Conservation (phyloP, 805 yeast genomes). For the Saturnispora ahearnii region DNA sequence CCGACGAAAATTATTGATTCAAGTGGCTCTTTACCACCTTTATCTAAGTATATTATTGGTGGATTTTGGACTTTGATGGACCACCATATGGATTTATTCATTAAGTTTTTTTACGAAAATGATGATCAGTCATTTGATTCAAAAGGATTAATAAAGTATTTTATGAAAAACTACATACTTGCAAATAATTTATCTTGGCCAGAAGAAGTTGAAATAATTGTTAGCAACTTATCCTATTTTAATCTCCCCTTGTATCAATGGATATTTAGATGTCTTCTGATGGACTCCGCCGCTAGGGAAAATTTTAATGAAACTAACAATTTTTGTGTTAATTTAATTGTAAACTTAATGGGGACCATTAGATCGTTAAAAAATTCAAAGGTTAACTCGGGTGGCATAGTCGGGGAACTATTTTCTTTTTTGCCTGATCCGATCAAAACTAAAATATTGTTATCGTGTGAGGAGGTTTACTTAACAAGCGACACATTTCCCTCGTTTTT, state of each 20-base stretch:
- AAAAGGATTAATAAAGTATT: slow-evolving; percentile 8
- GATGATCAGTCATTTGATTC: slow-evolving; percentile 4
- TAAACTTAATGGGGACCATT: slow-evolving; percentile 3
- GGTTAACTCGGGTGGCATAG: slow-evolving; percentile 9
- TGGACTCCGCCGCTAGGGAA: slow-evolving; percentile 11
- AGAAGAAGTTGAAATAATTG: slow-evolving; percentile 13
- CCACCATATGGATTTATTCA: slow-evolving; percentile 14
- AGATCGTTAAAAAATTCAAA: background rate
- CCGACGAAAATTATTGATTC: slow-evolving; percentile 8
- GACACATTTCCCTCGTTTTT: slow-evolving; percentile 29
- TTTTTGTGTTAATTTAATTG: slow-evolving; percentile 3
- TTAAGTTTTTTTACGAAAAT: slow-evolving; percentile 14
- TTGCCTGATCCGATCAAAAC: slow-evolving; percentile 27
- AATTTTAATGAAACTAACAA: slow-evolving; percentile 9
- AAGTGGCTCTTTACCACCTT: background rate
- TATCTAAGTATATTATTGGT: slow-evolving; percentile 10
- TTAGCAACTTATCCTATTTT: slow-evolving; percentile 27
- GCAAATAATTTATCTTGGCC: background rate
- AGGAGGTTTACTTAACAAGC: slow-evolving; percentile 33
- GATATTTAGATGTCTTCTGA: slow-evolving; percentile 27
- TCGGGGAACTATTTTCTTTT: slow-evolving; percentile 34
- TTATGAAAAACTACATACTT: background rate
- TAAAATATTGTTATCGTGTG: slow-evolving; percentile 30
- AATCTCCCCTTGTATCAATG: slow-evolving; percentile 36
- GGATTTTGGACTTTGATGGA: slow-evolving; percentile 21